phyloP scores from a whole-genome alignment of 805 yeast species.

The Torulaspora franciscae region DNA sequence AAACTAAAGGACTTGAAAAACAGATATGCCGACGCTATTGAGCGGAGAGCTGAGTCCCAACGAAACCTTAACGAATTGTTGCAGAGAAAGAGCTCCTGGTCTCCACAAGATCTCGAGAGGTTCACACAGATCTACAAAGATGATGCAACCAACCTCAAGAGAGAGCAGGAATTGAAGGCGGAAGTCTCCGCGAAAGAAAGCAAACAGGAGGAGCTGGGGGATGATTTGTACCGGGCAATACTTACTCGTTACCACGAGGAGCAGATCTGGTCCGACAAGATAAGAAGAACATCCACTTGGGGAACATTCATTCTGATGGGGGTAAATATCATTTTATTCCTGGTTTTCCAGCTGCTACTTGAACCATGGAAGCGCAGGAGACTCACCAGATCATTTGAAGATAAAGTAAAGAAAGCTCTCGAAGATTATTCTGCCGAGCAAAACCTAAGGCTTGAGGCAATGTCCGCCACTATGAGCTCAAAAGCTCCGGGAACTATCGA shows the following conservation, averaged over 20 bases:
- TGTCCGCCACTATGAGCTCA: conserved; percentile 12
- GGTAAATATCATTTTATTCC: conserved; percentile 68
- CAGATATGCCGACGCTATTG: conserved; percentile 55
- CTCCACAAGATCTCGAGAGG: conserved; percentile 67
- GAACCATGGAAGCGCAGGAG: conserved; percentile 93
- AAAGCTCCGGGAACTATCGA: not conserved
- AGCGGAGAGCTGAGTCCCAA: conserved; percentile 64
- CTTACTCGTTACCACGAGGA: conserved; percentile 91
- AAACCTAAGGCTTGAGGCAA: conserved; percentile 26
- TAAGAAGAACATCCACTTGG: conserved; percentile 91
- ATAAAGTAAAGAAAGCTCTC: conserved; percentile 57
- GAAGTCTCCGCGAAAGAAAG: conserved; percentile 52
- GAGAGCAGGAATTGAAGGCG: conserved; percentile 49
- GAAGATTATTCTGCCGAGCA: conserved; percentile 35
- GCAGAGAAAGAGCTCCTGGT: conserved; percentile 82
- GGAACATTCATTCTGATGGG: conserved; percentile 92
- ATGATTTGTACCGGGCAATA: conserved; percentile 67
- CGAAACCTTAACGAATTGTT: conserved; percentile 80
- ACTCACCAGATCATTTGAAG: conserved; percentile 78
- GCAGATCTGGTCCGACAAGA: conserved; percentile 96
- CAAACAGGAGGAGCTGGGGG: conserved; percentile 63
- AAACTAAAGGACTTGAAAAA: conserved; percentile 47
- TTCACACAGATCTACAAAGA: conserved; percentile 77
- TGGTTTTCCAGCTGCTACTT: conserved; percentile 76
- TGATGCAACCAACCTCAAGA: conserved; percentile 68